Evolutionary conservation across 768 basidiomycete species (phyloP).

Genomic region (Pulveroboletus sp.): DNA sequence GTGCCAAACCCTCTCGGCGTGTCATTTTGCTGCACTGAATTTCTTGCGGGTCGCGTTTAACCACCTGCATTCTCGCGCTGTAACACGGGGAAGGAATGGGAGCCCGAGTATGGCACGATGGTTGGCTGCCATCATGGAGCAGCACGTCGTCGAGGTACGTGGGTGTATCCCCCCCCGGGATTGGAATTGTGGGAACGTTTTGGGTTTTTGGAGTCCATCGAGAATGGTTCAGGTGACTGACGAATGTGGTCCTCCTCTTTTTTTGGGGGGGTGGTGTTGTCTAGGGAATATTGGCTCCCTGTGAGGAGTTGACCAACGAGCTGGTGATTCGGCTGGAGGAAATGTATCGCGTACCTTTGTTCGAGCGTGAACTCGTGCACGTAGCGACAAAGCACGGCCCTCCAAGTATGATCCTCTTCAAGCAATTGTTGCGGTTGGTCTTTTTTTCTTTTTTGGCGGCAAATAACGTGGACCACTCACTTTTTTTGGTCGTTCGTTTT

Average conservation of each 20-base stretch:
- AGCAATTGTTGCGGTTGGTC: slow-evolving; percentile 22
- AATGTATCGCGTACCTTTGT: slow-evolving; percentile 44
- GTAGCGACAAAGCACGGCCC: slow-evolving; percentile 33
- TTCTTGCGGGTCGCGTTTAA: slow-evolving; percentile 49
- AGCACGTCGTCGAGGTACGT: slow-evolving; percentile 20
- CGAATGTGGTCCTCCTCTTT: background rate
- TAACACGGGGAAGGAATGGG: background rate
- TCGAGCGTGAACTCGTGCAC: slow-evolving; percentile 35
- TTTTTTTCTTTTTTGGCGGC: background rate
- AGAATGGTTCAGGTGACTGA: background rate
- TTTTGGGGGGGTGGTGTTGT: background rate
- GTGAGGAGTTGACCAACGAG: slow-evolving; percentile 42
- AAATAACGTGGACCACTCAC: background rate
- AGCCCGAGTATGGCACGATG: slow-evolving; percentile 5
- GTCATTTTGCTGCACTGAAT: slow-evolving; percentile 60
- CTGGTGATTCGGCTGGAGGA: slow-evolving; percentile 48
- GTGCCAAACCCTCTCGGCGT: slow-evolving; percentile 38
- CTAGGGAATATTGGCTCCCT: slow-evolving; percentile 51
- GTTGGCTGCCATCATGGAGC: slow-evolving; percentile 11
- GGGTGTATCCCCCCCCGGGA: background rate
- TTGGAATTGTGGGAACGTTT: too few species aligned
- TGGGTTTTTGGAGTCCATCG: background rate
- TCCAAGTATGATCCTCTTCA: slow-evolving; percentile 36
- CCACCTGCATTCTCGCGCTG: slow-evolving; percentile 4
- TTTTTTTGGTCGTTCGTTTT: background rate